These are phyloP conservation scores for Arabidopsis arenosa DNA, from an alignment of 345 rosid species.

Conservation along the genomic window DNA sequence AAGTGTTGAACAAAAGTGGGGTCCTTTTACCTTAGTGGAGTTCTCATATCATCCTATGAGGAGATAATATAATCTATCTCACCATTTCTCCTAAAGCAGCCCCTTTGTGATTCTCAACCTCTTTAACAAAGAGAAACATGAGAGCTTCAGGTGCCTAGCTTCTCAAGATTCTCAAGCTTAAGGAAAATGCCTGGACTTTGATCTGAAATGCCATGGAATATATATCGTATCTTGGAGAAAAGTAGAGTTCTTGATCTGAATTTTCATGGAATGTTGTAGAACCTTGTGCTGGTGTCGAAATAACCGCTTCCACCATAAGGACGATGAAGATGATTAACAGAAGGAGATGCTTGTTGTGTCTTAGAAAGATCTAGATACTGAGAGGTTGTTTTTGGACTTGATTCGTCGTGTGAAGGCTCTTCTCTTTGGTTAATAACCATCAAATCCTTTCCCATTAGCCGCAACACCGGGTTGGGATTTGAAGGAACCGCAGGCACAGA, in stretches of 20 bases:
- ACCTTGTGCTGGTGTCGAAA: slow-evolving; percentile 21
- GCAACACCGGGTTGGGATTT: slow-evolving; percentile 72
- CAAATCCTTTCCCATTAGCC: slow-evolving; percentile 97
- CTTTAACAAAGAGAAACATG: slow-evolving; percentile 25
- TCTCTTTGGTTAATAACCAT: slow-evolving; percentile 86
- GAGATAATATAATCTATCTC: slow-evolving; percentile 22
- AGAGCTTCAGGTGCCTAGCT: slow-evolving; percentile 12
- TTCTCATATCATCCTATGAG: slow-evolving; percentile 29
- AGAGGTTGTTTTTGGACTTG: slow-evolving; percentile 28
- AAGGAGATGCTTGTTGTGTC: slow-evolving; percentile 31
- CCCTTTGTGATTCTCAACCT: slow-evolving; percentile 34
- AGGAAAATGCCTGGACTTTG: slow-evolving; percentile 20
- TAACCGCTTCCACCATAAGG: slow-evolving; percentile 22
- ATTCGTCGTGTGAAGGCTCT: slow-evolving; percentile 30
- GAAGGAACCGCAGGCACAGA: slow-evolving; percentile 35
- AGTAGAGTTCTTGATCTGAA: slow-evolving; percentile 25
- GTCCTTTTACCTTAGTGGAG: slow-evolving; percentile 33
- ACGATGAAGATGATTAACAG: slow-evolving; percentile 22
- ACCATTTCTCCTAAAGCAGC: slow-evolving; percentile 31
- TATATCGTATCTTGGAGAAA: slow-evolving; percentile 1
- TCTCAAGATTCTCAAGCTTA: slow-evolving; percentile 24
- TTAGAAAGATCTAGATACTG: slow-evolving; percentile 26
- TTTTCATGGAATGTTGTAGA: slow-evolving; percentile 35
- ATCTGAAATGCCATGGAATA: slow-evolving; percentile 18
- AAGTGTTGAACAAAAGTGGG: slow-evolving; percentile 30